These are phyloP conservation scores for Lyophyllum shimeji DNA, from an alignment of 768 basidiomycete genomes.

Conservation along the genomic window DNA sequence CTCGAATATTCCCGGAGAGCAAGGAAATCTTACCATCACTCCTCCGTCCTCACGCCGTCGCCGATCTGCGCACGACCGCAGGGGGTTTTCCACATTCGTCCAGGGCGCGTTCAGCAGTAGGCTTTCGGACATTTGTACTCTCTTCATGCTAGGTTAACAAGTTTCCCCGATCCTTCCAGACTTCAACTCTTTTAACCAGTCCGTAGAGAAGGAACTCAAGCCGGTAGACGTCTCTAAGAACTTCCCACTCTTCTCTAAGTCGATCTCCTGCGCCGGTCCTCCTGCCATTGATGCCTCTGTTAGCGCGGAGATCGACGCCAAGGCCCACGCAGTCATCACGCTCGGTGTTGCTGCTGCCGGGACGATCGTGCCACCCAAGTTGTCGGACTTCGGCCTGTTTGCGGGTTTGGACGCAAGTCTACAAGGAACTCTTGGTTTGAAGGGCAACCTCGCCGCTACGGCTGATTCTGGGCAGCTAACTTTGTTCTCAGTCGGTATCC, in stretches of 20 bases:
- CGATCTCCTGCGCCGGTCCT: constrained; percentile 17
- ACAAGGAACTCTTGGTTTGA: constrained; percentile 34
- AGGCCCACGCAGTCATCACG: constrained; percentile 24
- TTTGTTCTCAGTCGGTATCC: constrained; percentile 41
- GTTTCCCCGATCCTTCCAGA: background rate
- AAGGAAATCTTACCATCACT: constrained; percentile 17
- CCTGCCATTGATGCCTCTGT: constrained; percentile 7
- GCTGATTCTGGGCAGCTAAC: constrained; percentile 41
- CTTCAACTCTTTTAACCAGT: constrained; percentile 30
- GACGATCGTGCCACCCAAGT: constrained; percentile 19
- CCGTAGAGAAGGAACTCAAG: constrained; percentile 26
- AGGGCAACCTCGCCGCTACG: constrained; percentile 33
- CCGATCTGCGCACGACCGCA: constrained; percentile 18
- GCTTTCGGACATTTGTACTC: background rate
- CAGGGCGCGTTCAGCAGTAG: constrained; percentile 24
- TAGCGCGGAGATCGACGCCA: constrained; percentile 15
- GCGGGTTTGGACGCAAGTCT: constrained; percentile 35
- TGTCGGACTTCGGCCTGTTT: constrained; percentile 34
- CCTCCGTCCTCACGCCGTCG: constrained; percentile 33
- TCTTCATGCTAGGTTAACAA: no score
- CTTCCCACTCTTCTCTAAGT: constrained; percentile 26
- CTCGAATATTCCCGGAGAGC: constrained; percentile 28
- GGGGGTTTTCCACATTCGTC: constrained; percentile 27
- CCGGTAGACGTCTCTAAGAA: constrained; percentile 31
- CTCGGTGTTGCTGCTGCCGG: constrained; percentile 25